Percentiles rank a stretch among this genome's conserved stretches.
phyloP scores from a whole-genome alignment of 139 green algal genomes.

The Chlamydomonas sp. region DNA sequence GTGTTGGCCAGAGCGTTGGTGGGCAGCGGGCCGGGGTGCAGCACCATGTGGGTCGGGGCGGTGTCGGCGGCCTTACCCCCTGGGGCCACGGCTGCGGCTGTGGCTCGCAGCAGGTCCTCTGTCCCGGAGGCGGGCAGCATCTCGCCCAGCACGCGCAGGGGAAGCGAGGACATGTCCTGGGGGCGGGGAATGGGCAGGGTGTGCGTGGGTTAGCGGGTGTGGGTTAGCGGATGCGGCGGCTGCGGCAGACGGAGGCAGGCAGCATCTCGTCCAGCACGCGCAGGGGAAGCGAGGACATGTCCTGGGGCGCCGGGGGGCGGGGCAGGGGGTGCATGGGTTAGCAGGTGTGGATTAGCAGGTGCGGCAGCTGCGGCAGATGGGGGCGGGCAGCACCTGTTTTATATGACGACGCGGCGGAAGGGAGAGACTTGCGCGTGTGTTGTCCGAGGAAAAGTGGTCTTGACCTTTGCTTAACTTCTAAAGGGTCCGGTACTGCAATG shows the following conservation, averaged over 20 bases:
- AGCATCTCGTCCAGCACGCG: slow-evolving; percentile 24
- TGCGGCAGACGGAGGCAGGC: not conserved
- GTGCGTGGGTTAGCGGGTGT: not conserved
- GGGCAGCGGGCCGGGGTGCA: slow-evolving; percentile 4
- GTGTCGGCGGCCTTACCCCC: no score
- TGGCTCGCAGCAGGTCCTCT: no score
- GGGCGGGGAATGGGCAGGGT: not conserved
- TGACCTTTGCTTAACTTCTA: no score
- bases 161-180: slow-evolving; percentile 4
- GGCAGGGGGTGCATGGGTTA: not conserved
- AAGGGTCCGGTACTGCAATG: no score
- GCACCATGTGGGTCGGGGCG: not conserved
- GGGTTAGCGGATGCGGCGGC: not conserved
- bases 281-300: not conserved
- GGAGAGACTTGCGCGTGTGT: not conserved
- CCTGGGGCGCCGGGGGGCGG: not conserved
- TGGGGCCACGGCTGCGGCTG: not conserved
- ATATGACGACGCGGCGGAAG: no score
- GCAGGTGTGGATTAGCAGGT: not conserved
- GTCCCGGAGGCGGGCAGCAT: not conserved
- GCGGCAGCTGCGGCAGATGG: no score
- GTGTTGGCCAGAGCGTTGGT: not conserved
- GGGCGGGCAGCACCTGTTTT: no score
- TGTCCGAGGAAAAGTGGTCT: not conserved
- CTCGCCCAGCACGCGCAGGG: slow-evolving; percentile 14